Conservation (phyloP, 768 basidiomycete genomes). For the Boletus sp. region DNA sequence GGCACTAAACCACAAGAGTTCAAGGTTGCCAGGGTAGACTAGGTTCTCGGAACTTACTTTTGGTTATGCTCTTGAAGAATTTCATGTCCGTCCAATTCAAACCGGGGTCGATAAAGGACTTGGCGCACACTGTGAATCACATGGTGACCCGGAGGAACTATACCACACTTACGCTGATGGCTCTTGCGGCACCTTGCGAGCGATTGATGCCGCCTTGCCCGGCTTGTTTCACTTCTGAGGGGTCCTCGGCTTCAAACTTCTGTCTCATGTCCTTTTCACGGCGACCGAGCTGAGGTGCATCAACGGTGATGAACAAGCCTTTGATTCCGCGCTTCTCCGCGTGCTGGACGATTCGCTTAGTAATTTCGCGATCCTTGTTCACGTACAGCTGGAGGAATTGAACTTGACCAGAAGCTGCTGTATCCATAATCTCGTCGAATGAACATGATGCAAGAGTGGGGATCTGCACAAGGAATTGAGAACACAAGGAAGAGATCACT, state of each 20-base stretch:
- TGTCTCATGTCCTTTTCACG: constrained; percentile 97
- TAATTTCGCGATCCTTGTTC: constrained; percentile 84
- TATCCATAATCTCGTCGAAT: constrained; percentile 94
- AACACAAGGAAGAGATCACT: neutral
- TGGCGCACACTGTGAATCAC: neutral
- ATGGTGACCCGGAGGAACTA: neutral
- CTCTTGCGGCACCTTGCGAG: constrained; percentile 89
- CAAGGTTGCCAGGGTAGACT: neutral
- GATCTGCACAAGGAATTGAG: constrained; percentile 51
- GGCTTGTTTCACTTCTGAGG: constrained; percentile 43
- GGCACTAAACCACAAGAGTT: constrained; percentile 59
- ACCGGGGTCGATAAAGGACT: constrained; percentile 95
- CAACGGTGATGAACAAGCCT: constrained; percentile 94
- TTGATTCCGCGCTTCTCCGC: constrained; percentile 91
- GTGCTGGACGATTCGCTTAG: constrained; percentile 83
- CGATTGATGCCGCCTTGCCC: constrained; percentile 61
- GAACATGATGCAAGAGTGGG: constrained; percentile 94
- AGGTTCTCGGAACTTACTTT: constrained; percentile 38
- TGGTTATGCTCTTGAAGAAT: constrained; percentile 78
- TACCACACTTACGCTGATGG: constrained; percentile 70
- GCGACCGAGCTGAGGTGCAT: constrained; percentile 93
- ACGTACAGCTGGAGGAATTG: constrained; percentile 91
- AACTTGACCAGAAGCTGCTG: constrained; percentile 71
- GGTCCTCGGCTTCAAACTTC: constrained; percentile 82
- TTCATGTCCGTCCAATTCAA: constrained; percentile 69